Base-by-base conservation (phyloP, 805 yeast species). In the Candida cerambycidarum region DNA sequence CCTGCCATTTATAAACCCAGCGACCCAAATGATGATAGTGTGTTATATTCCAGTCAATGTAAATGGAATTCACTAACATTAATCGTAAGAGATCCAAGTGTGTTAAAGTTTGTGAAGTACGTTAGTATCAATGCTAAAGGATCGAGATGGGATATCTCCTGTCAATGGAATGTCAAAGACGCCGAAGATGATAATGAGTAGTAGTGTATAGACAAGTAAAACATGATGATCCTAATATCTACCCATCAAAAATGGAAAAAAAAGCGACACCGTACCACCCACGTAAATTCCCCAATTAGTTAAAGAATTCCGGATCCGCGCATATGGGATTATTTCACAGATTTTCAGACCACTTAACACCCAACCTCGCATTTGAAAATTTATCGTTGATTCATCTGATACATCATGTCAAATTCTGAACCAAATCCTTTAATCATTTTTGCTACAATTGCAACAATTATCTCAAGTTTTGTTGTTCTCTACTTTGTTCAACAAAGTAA, bases 71-170 rank as follows among this genome's bases (percentile, higher is more conserved):
- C 79, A 34, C 67, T 93, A 46, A 77, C 79, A 19, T 62, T 93
- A 43, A 86, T 89, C 69, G 72, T 86, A 50, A 73, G 97, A 55
- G 98, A 93, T 58, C 80, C 85, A 7, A 78, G 82, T 38, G 90
- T 92, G n/a, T 69, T 95, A 65, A 85, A 90, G 61, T 93, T 93
- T 63, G 82, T 93, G 53, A 93, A 93, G 61, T 93, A 93, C 55
- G 92, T 92, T 14, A 86, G 96, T 56, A 79, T 79, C 62, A 79
- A 79, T 48, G 97, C 98, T 5, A 81, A 82, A 46, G 96, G 97
- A 1, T 82, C 93, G 31, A 75, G 99, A 58, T 93, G 96, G 96
- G 99, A 93, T 58, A 69, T 93, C 31, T 72, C 74, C 25, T 80
- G 84, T 43, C 85, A 83, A 55, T 92, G 96, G 93, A 82, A 79